Base-by-base conservation (phyloP, 257 asterid genomes). In the Gentiana dahurica region DNA sequence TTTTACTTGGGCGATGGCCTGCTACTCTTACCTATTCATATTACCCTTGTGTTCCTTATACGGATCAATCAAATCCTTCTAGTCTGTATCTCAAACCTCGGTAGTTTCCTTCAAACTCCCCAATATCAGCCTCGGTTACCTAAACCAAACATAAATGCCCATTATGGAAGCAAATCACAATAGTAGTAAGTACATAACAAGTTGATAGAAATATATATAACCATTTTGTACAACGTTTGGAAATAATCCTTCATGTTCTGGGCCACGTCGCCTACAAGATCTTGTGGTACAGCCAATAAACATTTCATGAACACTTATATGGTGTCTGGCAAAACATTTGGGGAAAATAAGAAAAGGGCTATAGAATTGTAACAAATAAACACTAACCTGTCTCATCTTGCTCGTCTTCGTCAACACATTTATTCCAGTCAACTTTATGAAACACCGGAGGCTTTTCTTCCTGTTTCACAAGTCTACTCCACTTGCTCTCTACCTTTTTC, bases 51-150 rank as follows among this genome's bases (percentile, higher is more conserved):
- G 76, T 70, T 75, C 77, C 62, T 73, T 79, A 79, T 71, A 81
- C 13, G 87, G 77, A 71, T 81, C 90, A 65, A 85, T 74, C 81
- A 87, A 80, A 66, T 87, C 98, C 4, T 77, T 82, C 72, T 71
- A 83, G 79, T 92, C 98, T 0, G 84, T 61, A 43, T 80, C 87
- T 8, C 95, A n/a, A 85, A 53, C 97, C 97, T 76, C 98, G 80
- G 77, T 92, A 92, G 71, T 71, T 77, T 63, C 90, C 95, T 73
- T 83, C 87, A 71, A 85, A 88, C 85, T 83, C 88, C 68, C 88
- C 95, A 67, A 92, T 83, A 71, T 92, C 98, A 55, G 87, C 84
- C 76, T 80, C 95, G 2, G 86, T 72, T 71, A 90, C 78, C 98
- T 90, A 77, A 35, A 63, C 59, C 54, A 55, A 66, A 58, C 5